A percentile compares a stretch with the other conserved stretches of the same genome.
phyloP scores from a whole-genome alignment of 192 early-diverging fungal species.

The Backusella sp. region DNA sequence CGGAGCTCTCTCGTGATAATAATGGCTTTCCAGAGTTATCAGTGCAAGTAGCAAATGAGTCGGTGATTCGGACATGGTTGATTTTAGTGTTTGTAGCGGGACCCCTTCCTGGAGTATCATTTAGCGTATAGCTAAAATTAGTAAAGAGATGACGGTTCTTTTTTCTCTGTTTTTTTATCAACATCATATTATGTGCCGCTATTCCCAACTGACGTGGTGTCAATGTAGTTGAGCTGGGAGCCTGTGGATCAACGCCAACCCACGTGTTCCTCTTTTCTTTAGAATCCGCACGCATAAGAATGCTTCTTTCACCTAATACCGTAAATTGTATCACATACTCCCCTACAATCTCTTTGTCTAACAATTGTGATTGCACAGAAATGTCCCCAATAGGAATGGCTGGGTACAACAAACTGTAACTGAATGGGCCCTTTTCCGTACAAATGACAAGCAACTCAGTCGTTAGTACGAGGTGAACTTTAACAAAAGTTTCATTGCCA shows the following conservation, averaged over 20 bases:
- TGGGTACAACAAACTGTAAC: slow-evolving; percentile 44
- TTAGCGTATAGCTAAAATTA: not conserved
- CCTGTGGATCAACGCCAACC: slow-evolving; percentile 4
- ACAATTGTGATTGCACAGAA: slow-evolving; percentile 10
- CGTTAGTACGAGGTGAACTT: slow-evolving; percentile 41
- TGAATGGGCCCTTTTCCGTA: slow-evolving; percentile 27
- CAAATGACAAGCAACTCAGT: slow-evolving; percentile 31
- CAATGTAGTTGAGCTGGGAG: not conserved
- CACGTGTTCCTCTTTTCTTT: slow-evolving; percentile 17
- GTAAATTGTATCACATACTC: slow-evolving; percentile 17
- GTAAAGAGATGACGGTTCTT: not conserved
- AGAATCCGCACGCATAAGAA: slow-evolving; percentile 8
- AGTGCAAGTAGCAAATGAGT: not conserved
- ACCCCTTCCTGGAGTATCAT: not conserved
- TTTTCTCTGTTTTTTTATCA: not conserved
- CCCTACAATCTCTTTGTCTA: slow-evolving; percentile 18
- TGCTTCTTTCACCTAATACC: slow-evolving; percentile 8
- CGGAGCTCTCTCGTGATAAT: slow-evolving; percentile 17
- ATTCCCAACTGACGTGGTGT: not conserved
- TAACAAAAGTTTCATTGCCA: not conserved
- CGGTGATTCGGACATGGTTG: slow-evolving; percentile 2
- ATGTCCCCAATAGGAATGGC: slow-evolving; percentile 49
- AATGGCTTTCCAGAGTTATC: not conserved
- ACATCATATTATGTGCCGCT: not conserved
- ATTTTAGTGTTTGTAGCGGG: not conserved